phyloP scores from a whole-genome alignment of 2,329 filamentous ascomycete genomes.

The Cadophora gregata region DNA sequence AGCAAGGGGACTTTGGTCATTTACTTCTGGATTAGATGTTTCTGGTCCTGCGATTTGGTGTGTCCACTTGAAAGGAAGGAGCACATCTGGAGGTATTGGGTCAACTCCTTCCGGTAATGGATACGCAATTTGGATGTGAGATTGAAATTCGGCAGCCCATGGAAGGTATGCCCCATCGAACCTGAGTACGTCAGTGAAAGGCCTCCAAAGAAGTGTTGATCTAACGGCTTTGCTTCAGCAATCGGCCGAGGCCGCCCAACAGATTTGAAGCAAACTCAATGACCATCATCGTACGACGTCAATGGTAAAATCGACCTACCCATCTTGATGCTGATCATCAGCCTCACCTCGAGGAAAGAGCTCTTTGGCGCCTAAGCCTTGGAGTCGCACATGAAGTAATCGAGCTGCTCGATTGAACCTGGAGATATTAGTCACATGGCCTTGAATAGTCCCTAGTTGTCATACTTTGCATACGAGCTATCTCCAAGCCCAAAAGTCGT shows the following conservation, averaged over 20 bases:
- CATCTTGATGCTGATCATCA: constrained; percentile 92
- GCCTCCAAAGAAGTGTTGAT: background rate
- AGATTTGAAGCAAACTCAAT: background rate
- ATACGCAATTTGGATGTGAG: constrained; percentile 68
- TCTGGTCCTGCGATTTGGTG: constrained; percentile 48
- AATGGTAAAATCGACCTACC: constrained; percentile 63
- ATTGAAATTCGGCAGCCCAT: constrained; percentile 74
- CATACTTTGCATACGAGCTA: constrained; percentile 89
- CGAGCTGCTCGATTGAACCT: constrained; percentile 93
- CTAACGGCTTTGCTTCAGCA: background rate
- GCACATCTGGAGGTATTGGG: constrained; percentile 75
- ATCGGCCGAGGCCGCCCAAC: background rate
- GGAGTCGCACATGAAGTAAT: constrained; percentile 83
- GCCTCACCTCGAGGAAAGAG: constrained; percentile 83
- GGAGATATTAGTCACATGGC: constrained; percentile 24
- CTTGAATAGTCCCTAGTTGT: constrained; percentile 20
- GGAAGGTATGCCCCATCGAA: constrained; percentile 82
- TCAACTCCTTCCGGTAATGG: constrained; percentile 70
- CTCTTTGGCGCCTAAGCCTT: constrained; percentile 81
- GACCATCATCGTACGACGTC: background rate
- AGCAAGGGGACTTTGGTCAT: too few relatives aligned
- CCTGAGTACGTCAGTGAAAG: constrained; percentile 50
- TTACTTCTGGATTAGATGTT: background rate
- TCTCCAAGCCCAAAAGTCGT: constrained; percentile 92
- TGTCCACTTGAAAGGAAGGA: constrained; percentile 77